Conservation (phyloP, 495 filamentous ascomycete species). For the Penicillium paxilli region DNA sequence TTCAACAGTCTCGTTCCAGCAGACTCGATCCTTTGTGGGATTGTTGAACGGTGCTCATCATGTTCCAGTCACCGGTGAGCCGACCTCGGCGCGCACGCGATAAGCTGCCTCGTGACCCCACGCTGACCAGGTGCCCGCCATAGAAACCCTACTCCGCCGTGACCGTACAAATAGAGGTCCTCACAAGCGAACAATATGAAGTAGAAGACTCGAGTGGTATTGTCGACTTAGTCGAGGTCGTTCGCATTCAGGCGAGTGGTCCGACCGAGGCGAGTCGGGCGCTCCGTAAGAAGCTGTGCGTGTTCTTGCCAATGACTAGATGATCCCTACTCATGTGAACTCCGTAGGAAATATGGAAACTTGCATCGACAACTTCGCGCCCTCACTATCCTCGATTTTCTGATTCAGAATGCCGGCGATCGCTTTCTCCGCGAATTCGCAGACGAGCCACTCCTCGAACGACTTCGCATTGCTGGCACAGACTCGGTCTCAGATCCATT, state of each 20-base stretch:
- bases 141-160: slow-evolving; percentile 92
- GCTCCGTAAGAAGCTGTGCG: slow-evolving; percentile 92
- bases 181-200: slow-evolving; percentile 86
- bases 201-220: slow-evolving; percentile 91
- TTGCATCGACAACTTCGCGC: slow-evolving; percentile 89
- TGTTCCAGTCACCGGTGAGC: slow-evolving; percentile 45
- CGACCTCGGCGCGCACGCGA: neutral
- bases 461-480: slow-evolving; percentile 82
- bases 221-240: slow-evolving; percentile 88
- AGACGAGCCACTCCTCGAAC: slow-evolving; percentile 91
- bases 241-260: slow-evolving; percentile 84
- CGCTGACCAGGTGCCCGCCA: neutral
- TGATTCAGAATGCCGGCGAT: slow-evolving; percentile 91
- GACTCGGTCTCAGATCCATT: slow-evolving; percentile 81
- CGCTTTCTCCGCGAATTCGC: slow-evolving; percentile 85
- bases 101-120: slow-evolving; percentile 11
- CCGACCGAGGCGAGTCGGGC: slow-evolving; percentile 90
- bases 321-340: slow-evolving; percentile 11
- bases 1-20: no score
- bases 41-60: slow-evolving; percentile 13
- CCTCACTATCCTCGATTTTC: slow-evolving; percentile 84
- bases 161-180: slow-evolving; percentile 88
- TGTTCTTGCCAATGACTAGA: slow-evolving; percentile 8
- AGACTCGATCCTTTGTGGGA: neutral
- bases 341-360: slow-evolving; percentile 82